Percentiles rank a stretch among this genome's conserved stretches.
Evolutionary conservation across 306 rosid species (phyloP).

Genomic region (Trichosanthes truncata): DNA sequence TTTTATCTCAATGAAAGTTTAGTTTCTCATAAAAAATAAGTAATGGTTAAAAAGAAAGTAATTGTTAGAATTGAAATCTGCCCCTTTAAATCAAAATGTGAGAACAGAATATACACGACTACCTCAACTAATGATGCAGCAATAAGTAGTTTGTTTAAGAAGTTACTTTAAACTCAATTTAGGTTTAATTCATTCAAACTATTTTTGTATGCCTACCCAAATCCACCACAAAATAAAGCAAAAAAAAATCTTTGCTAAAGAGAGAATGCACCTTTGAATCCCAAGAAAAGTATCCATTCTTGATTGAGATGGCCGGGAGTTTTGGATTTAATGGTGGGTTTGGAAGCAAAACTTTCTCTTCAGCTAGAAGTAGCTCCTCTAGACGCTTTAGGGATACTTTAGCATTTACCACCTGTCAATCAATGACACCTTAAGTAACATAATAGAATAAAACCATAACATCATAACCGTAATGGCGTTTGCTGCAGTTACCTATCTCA

Average conservation of each 20-base stretch:
- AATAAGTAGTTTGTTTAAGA: no score
- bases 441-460: not conserved
- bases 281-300: slow-evolving; percentile 74
- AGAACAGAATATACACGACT: not conserved
- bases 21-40: not conserved
- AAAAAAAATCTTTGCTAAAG: not conserved
- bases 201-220: not conserved
- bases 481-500: not conserved
- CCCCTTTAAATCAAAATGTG: not conserved
- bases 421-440: not conserved
- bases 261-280: slow-evolving; percentile 42
- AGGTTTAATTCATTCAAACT: not conserved
- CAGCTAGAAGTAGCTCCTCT: slow-evolving; percentile 61
- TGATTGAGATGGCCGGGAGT: slow-evolving; percentile 67
- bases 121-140: not conserved
- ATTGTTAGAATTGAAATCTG: not conserved
- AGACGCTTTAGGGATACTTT: slow-evolving; percentile 65
- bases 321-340: slow-evolving; percentile 54
- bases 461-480: not conserved
- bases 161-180: no score
- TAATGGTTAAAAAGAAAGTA: no score
- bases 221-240: not conserved
- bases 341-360: slow-evolving; percentile 47
- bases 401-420: slow-evolving; percentile 64
- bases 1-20: not conserved